Base-by-base conservation (phyloP, 495 filamentous ascomycete species). In the Daldinia bambusicola region DNA sequence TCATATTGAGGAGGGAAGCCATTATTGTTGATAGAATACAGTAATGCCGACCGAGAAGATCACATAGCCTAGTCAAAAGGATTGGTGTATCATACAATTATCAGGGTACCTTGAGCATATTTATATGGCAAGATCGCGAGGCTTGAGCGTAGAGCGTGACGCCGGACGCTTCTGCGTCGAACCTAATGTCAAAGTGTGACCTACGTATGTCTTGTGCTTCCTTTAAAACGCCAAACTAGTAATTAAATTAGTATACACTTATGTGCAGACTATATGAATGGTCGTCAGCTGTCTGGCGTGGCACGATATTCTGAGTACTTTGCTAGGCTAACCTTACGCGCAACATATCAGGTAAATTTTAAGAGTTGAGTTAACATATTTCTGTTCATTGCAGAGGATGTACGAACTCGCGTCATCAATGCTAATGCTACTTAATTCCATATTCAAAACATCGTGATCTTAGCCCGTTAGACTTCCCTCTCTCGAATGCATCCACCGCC, bases 391-490 rank as follows among this genome's bases (percentile, higher is more conserved):
- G 30, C 14, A 10, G 14, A 18, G 2, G 30, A 53, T n/a, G 22
- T n/a, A 53, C 50, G 22, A 57, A 41, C 34, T 41, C 14, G 32
- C 36, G 20, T 57, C 55, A 41, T 57, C 36, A 32, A 30, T 41
- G 14, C 13, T 53, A 32, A 30, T 41, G 14, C 4, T 53, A 53
- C 12, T 8, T 31, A 32, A 53, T 53, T 31, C 26, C 50, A 32
- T 53, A 53, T 53, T 53, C 50, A 53, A 48, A 26, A 40, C 26
- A 59, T 59, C 30, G 10, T 32, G 20, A 34, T n/a, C 7, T n/a
- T 22, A 63, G 40, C 31, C 30, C 36, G n/a, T 26, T 61, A 61
- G 20, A 59, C 38, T 63, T 32, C 13, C 63, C 61, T 71, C 63
- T 48, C 52, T 40, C 34, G 34, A 34, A 43, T 32, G 57, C 58